Percentiles rank a stretch among this genome's conserved stretches.
These are phyloP conservation scores for Dovyalis caffra DNA, from an alignment of 345 rosid species.

Conservation along the genomic window DNA sequence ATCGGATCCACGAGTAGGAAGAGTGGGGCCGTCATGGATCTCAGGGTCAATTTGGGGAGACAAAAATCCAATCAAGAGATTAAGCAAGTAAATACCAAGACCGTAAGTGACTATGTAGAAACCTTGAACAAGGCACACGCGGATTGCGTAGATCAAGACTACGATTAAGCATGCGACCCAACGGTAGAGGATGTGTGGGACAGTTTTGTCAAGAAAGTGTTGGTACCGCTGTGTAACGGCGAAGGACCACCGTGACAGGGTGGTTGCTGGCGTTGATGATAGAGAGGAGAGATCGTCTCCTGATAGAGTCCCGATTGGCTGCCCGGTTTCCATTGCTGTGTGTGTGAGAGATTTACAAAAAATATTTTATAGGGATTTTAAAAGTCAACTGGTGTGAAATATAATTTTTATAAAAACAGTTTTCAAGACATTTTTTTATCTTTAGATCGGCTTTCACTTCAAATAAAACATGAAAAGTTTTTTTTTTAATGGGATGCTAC, in stretches of 20 bases:
- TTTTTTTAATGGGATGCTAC: no score
- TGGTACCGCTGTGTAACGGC: conserved; percentile 27
- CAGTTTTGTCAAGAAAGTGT: conserved; percentile 31
- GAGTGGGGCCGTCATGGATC: conserved; percentile 53
- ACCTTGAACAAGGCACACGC: conserved; percentile 80
- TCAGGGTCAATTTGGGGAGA: conserved; percentile 97
- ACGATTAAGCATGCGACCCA: conserved; percentile 63
- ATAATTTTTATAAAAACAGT: no score
- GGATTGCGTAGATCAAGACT: conserved; percentile 56
- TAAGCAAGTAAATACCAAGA: conserved; percentile 82
- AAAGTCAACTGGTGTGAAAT: no score
- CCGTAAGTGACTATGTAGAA: conserved; percentile 90
- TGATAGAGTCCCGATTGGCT: conserved; percentile 29
- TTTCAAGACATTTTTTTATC: no score
- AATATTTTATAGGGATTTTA: no score
- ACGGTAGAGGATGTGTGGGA: conserved; percentile 25
- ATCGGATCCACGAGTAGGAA: conserved; percentile 88
- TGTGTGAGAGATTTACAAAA: no score
- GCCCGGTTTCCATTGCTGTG: conserved; percentile 34
- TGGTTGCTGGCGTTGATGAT: conserved; percentile 41
- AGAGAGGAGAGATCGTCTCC: conserved; percentile 37
- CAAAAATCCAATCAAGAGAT: conserved; percentile 79
- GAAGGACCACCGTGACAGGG: conserved; percentile 43
- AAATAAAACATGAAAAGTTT: no score
- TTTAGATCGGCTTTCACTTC: no score